Conservation (phyloP, 768 basidiomycete species). For the Russula griseocarnosa region DNA sequence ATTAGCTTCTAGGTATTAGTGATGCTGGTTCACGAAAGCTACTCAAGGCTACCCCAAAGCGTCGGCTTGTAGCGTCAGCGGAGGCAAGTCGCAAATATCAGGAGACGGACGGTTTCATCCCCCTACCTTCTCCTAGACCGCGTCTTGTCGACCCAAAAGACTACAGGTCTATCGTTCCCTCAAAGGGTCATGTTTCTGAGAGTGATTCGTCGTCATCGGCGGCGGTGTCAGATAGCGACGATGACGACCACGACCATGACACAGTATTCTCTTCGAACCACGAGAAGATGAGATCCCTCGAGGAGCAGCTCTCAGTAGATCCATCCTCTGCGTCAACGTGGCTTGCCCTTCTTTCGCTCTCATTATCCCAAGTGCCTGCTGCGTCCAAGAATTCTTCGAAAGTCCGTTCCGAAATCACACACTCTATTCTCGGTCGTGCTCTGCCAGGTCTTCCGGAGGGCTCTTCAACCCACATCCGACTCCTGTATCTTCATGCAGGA, state of each 20-base stretch:
- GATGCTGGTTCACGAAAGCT: constrained; percentile 54
- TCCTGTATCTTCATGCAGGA: constrained; percentile 65
- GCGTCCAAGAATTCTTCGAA: constrained; percentile 64
- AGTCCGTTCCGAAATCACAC: constrained; percentile 64
- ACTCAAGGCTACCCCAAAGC: constrained; percentile 49
- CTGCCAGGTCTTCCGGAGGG: constrained; percentile 53
- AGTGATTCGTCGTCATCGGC: constrained; percentile 34
- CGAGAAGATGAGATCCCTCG: constrained; percentile 53
- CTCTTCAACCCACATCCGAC: constrained; percentile 48
- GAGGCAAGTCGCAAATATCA: constrained; percentile 46
- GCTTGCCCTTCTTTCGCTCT: constrained; percentile 60
- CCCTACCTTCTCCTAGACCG: constrained; percentile 45
- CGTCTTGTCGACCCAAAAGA: constrained; percentile 42
- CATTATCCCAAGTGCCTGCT: constrained; percentile 56
- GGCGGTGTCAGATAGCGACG: constrained; percentile 15
- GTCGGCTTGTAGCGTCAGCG: constrained; percentile 42
- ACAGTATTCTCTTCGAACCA: constrained; percentile 43
- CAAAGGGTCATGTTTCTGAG: constrained; percentile 36
- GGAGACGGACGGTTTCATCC: constrained; percentile 66
- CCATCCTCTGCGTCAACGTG: constrained; percentile 56
- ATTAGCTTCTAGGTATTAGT: constrained; percentile 44
- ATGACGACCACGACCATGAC: constrained; percentile 13
- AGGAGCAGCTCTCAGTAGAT: constrained; percentile 48
- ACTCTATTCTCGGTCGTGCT: constrained; percentile 65
- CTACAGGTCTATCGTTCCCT: constrained; percentile 44